A percentile compares a stretch with the other conserved stretches of the same genome.
Conservation (phyloP, 768 basidiomycete genomes). For the Mycena vitilis region DNA sequence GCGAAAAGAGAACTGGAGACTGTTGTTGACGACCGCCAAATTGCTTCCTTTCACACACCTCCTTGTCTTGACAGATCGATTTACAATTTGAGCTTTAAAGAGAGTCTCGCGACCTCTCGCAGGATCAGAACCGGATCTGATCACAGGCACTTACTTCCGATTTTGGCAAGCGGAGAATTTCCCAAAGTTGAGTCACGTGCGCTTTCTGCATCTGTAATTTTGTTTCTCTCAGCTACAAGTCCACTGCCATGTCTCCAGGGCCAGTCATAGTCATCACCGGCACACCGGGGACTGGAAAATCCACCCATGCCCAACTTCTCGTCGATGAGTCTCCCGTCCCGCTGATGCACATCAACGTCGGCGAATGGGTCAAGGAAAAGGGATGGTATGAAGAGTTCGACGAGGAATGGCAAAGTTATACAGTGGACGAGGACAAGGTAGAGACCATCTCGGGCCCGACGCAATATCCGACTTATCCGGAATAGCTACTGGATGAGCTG, state of each 20-base stretch:
- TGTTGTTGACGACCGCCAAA: constrained; percentile 28
- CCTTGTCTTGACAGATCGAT: constrained; percentile 22
- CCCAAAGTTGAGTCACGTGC: neutral
- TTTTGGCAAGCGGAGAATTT: neutral
- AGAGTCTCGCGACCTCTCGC: neutral
- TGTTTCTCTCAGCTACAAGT: neutral
- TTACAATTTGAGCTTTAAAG: neutral
- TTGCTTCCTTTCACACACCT: constrained; percentile 32
- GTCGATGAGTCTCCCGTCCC: constrained; percentile 76
- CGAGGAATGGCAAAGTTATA: constrained; percentile 95
- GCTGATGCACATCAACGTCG: constrained; percentile 87
- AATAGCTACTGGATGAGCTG: constrained; percentile 87
- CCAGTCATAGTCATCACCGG: constrained; percentile 90
- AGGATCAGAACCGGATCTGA: constrained; percentile 7
- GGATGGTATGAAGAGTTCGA: constrained; percentile 87
- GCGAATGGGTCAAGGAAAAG: constrained; percentile 88
- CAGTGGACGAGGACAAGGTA: constrained; percentile 97
- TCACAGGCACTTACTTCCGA: neutral
- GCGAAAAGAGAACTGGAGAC: constrained; percentile 29
- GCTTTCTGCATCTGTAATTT: too few species aligned
- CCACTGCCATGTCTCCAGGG: constrained; percentile 34
- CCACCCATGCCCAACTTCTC: constrained; percentile 91
- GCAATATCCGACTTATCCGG: constrained; percentile 24
- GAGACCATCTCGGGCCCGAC: constrained; percentile 35
- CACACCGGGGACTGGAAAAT: constrained; percentile 96